These are phyloP conservation scores for Infundibulicybe gibba DNA, from an alignment of 768 basidiomycete genomes.

Conservation along the genomic window DNA sequence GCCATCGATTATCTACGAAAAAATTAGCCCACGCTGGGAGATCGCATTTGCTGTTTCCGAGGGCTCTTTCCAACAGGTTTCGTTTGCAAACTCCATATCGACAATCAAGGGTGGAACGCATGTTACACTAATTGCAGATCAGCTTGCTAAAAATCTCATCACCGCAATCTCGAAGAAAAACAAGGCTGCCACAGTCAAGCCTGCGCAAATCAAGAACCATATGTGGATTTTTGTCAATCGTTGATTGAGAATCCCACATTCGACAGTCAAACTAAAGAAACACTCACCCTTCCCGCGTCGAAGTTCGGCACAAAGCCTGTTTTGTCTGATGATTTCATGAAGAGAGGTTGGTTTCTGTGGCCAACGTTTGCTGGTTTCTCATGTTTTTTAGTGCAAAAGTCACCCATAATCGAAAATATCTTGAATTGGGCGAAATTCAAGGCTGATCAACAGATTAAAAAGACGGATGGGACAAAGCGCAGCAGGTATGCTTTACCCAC, in stretches of 20 bases:
- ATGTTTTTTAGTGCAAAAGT: constrained; percentile 65
- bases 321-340: constrained; percentile 90
- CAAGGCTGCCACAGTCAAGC: constrained; percentile 92
- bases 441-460: constrained; percentile 94
- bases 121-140: constrained; percentile 80
- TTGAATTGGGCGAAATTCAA: constrained; percentile 97
- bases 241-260: constrained; percentile 97
- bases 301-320: constrained; percentile 90
- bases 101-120: constrained; percentile 97
- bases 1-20: constrained; percentile 79
- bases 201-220: constrained; percentile 92
- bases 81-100: constrained; percentile 96
- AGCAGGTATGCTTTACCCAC: constrained; percentile 57
- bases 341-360: constrained; percentile 65
- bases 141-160: constrained; percentile 83
- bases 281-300: constrained; percentile 76
- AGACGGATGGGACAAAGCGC: constrained; percentile 90
- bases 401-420: constrained; percentile 87
- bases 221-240: constrained; percentile 99
- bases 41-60: constrained; percentile 93
- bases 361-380: background rate
- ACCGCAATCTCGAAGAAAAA: constrained; percentile 92
- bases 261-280: constrained; percentile 99
- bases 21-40: constrained; percentile 84
- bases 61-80: constrained; percentile 89